Base-by-base conservation (phyloP, 805 yeast species). In the Ogataea henricii region DNA sequence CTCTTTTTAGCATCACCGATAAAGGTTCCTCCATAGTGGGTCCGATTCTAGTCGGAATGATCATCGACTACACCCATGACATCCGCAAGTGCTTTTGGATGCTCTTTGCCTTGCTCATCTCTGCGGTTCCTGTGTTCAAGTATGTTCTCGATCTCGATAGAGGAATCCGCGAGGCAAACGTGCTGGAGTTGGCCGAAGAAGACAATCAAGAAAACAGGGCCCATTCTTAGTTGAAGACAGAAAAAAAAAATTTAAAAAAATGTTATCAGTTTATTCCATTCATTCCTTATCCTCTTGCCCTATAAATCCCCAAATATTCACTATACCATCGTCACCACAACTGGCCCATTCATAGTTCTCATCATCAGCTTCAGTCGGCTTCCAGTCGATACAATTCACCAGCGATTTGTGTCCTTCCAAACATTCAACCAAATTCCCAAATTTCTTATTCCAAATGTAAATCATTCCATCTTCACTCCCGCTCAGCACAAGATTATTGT, bases 331-430 rank as follows among this genome's bases (percentile, higher is more conserved):
- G 64, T 90, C 97, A 13, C 96, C 89, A 33, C 89, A 90, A 17
- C 92, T 83, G 6, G 89, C 94, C 79, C 66, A 62, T 49, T 62
- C 65, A 36, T 46, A 91, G 38, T 62, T 63, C 4, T 77, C 77
- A 13, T 47, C 40, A 20, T 44, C 46, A 6, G 6, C 48, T 4
- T 14, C 22, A 17, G 49, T 51, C 2, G 55, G 56, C 43, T 81
- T 83, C 91, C 94, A 89, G 49, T 85, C 82, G 2, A 89, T 94
- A 39, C 87, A 81, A 62, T 88, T 90, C 54, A 92, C 87, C 49
- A 81, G 69, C 0, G 81, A 81, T 9, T 65, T 64, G 63, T 88
- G 96, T 1, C 83, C 92, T 35, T 78, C 72, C 17, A 87, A 67
- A 12, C 80, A 70, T 3, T 77, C 76, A 3, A 90, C 68, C 20